phyloP scores from a whole-genome alignment of 805 yeast genomes.

The Ogataea naganishii region DNA sequence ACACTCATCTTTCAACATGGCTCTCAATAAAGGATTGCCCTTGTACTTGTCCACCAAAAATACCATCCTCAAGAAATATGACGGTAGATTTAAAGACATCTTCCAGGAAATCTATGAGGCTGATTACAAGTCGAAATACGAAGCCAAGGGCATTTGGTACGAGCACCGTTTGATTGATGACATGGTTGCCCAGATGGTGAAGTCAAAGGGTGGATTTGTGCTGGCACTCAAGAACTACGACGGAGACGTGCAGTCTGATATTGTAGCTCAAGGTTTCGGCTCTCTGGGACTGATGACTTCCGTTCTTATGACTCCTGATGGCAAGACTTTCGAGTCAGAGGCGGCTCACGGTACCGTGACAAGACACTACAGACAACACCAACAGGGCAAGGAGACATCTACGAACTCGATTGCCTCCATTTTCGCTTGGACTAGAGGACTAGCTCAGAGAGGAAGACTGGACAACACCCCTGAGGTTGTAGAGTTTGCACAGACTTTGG shows the following conservation, averaged over 20 bases:
- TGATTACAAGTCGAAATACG: conserved; percentile 49
- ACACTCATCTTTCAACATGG: conserved; percentile 70
- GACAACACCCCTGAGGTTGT: conserved; percentile 67
- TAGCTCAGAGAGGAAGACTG: conserved; percentile 71
- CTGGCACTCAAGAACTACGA: conserved; percentile 80
- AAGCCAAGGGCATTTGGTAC: conserved; percentile 53
- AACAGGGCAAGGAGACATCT: conserved; percentile 74
- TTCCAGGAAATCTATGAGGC: conserved; percentile 59
- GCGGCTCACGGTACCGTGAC: conserved; percentile 89
- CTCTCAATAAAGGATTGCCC: conserved; percentile 53
- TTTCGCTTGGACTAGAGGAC: conserved; percentile 82
- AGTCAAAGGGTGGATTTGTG: conserved; percentile 75
- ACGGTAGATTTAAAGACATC: conserved; percentile 76
- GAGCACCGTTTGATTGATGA: conserved; percentile 82
- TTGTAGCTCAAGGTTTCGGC: conserved; percentile 83
- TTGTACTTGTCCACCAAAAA: conserved; percentile 68
- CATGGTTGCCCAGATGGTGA: conserved; percentile 85
- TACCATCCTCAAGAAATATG: conserved; percentile 75
- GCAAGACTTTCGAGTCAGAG: conserved; percentile 77
- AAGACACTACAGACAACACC: conserved; percentile 77
- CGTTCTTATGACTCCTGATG: conserved; percentile 75
- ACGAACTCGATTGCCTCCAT: conserved; percentile 82
- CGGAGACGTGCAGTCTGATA: conserved; percentile 81
- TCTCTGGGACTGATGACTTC: conserved; percentile 82
- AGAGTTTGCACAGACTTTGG: conserved; percentile 56